These are phyloP conservation scores for Pistacia vera DNA, from an alignment of 345 rosid species.

Conservation along the genomic window DNA sequence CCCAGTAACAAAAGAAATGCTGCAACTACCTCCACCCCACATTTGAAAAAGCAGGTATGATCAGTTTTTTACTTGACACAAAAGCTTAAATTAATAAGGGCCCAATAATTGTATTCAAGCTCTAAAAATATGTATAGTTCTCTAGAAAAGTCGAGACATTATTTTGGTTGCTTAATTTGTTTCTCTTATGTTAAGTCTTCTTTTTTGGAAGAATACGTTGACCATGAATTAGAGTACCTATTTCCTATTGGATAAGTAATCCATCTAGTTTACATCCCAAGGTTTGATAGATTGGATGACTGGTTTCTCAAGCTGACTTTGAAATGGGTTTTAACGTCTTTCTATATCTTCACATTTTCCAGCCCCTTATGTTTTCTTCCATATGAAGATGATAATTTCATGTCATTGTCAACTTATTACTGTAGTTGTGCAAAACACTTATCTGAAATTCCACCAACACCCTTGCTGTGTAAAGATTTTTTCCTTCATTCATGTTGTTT, in stretches of 20 bases:
- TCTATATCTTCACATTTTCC: neutral
- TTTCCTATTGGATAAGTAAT: neutral
- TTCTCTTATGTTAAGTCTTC: neutral
- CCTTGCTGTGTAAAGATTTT: neutral
- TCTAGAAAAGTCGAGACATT: neutral
- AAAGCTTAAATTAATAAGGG: too few species aligned
- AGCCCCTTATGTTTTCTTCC: neutral
- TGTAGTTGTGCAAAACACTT: neutral
- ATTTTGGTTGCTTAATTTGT: conserved; percentile 8
- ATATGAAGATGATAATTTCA: neutral
- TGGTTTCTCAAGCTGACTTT: neutral
- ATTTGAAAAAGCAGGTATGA: conserved; percentile 56
- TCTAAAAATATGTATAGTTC: neutral
- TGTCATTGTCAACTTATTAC: neutral
- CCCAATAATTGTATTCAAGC: too few species aligned
- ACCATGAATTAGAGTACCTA: neutral
- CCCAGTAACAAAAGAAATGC: conserved; percentile 28
- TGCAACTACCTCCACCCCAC: conserved; percentile 31
- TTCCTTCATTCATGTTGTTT: neutral
- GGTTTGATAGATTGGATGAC: neutral
- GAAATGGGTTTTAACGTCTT: neutral
- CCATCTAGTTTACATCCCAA: neutral
- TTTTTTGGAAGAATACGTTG: neutral
- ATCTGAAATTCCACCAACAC: neutral
- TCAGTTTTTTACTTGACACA: too few species aligned